Evolutionary conservation across 352 stramenopile species (phyloP), one percentile per base, ranked within the genome.

Genomic region (Phytopythium montanum): DNA sequence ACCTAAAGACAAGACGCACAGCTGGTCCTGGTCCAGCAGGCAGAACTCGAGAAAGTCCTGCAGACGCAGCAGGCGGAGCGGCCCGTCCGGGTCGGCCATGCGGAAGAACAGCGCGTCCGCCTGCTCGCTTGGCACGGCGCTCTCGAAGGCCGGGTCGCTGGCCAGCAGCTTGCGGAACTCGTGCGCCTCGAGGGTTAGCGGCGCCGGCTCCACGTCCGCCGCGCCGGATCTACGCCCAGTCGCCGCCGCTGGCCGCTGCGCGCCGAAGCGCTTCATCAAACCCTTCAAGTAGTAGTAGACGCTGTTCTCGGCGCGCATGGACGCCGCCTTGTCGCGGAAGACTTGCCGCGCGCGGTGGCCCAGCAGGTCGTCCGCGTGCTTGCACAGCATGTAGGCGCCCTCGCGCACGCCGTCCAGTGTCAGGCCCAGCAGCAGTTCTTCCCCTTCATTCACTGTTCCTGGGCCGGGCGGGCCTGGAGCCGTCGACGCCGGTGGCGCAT

Each of bases 201-300:
- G 67, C 23, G 73, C 66, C 23, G 73, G 69, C 49, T 83, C 69
- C 3, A 53, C 52, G 5, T 73, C 54, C 36, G 31, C 29, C 9
- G 29, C 29, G 9, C 29, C 62, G 33, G 72, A 68, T 60, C 79
- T 86, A 50, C 79, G 67, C 42, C 73, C 79, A 28, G 65, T 55
- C 25, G 70, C 46, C 39, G 67, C 19, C 75, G 63, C 65, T 46
- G 42, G 67, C 19, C 75, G 63, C 65, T 79, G 64, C 54, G 63
- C 69, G 6, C 75, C 77, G 42, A 89, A 92, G 48, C 72, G 83
- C 56, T 75, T 79, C 72, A 94, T 87, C 25, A 92, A 64, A n/a
- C 88, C 80, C 61, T 94, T 94, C 41, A 94, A 65, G 59, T 88
- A 90, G 70, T 90, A 94, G 68, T 90, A 94, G 39, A 94, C 85